A percentile compares a stretch with the other conserved stretches of the same genome.
Conservation (phyloP, 2,329 filamentous ascomycete species). For the Diaporthe vaccinii region DNA sequence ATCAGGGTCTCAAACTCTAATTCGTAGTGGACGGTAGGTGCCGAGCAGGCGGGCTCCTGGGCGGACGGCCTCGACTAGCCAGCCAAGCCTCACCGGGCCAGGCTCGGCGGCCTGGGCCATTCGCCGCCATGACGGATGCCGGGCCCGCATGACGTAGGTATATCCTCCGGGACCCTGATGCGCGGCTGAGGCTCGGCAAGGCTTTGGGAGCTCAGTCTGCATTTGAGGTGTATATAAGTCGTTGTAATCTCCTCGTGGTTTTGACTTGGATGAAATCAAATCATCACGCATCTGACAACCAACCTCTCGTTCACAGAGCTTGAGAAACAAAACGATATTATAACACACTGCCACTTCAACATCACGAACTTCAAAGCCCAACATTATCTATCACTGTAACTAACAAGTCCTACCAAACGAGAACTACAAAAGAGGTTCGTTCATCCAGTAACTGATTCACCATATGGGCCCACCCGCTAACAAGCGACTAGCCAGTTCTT, state of each 20-base stretch:
- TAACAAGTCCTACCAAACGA: not conserved
- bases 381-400: too few species aligned
- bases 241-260: not conserved
- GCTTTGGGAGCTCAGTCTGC: not conserved
- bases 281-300: not conserved
- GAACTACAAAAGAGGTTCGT: not conserved
- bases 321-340: not conserved
- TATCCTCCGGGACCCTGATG: not conserved
- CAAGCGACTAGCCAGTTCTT: not conserved
- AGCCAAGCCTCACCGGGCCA: conserved; percentile 18
- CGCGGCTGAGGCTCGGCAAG: not conserved
- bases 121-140: conserved; percentile 22
- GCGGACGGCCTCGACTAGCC: not conserved
- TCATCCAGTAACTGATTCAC: not conserved
- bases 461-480: not conserved
- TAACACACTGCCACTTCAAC: not conserved
- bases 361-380: not conserved
- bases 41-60: conserved; percentile 15
- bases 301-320: not conserved
- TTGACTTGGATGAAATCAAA: fast-evolving
- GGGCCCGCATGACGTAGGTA: conserved; percentile 1
- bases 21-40: not conserved
- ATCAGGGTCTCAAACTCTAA: not conserved
- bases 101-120: conserved; percentile 9
- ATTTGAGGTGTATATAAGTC: not conserved